Evolutionary conservation across 805 yeast genomes (phyloP).

Genomic region (Myxozyma sirexii): DNA sequence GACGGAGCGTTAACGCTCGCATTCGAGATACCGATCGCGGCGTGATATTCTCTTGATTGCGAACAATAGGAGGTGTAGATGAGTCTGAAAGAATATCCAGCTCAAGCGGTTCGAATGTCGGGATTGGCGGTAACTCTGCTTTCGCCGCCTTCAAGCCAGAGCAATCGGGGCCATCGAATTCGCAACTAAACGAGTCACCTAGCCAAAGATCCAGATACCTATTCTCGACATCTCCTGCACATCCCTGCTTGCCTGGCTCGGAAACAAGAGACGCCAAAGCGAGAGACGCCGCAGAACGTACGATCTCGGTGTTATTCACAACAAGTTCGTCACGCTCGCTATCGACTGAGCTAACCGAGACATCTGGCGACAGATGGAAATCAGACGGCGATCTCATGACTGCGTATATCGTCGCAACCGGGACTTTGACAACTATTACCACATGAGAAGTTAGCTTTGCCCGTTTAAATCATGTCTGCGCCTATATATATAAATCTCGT

Average conservation of each 20-base stretch:
- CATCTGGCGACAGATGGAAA: neutral
- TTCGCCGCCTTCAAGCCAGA: neutral
- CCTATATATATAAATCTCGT: neutral
- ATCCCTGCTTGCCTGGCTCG: too few species aligned
- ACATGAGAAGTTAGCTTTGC: too few species aligned
- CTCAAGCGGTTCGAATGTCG: neutral
- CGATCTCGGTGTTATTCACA: neutral
- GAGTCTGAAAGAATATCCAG: neutral
- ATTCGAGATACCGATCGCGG: neutral
- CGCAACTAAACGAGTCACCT: neutral
- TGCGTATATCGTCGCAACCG: neutral
- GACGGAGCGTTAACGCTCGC: constrained; percentile 4
- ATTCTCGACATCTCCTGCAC: too few species aligned
- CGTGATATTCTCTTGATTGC: neutral
- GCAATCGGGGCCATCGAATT: neutral
- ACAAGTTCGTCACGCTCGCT: neutral
- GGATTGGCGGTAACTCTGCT: constrained; percentile 4
- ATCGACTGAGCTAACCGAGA: neutral
- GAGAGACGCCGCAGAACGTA: neutral
- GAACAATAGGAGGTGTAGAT: neutral
- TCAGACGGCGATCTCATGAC: neutral
- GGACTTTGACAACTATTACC: neutral
- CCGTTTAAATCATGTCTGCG: neutral
- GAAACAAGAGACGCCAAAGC: neutral
- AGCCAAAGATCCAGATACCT: neutral